A percentile compares a stretch with the other conserved stretches of the same genome.
These are phyloP conservation scores for Talaromyces nanjingensis DNA, from an alignment of 495 filamentous ascomycete genomes.

Conservation along the genomic window DNA sequence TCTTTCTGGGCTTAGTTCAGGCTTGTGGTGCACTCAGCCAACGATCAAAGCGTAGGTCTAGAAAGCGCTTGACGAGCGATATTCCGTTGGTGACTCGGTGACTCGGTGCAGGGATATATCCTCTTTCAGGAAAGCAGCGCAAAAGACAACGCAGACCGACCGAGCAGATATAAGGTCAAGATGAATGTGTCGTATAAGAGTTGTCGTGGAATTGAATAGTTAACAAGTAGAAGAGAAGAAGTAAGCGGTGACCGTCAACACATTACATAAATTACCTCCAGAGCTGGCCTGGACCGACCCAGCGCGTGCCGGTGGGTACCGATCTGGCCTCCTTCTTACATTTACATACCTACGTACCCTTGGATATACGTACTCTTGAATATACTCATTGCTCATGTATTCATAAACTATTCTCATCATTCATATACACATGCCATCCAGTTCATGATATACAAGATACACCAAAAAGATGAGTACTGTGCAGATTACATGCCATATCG, in stretches of 20 bases:
- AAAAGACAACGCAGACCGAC: neutral
- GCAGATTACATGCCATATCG: neutral
- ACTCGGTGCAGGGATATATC: neutral
- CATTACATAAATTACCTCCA: neutral
- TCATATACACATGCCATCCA: neutral
- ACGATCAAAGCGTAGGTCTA: neutral
- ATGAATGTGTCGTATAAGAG: neutral
- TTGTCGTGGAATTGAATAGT: neutral
- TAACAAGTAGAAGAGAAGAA: neutral
- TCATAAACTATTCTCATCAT: neutral
- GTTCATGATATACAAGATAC: neutral
- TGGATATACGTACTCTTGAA: too few species aligned
- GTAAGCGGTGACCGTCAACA: neutral
- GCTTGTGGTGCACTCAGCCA: neutral
- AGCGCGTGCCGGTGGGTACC: neutral
- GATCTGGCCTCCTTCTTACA: neutral
- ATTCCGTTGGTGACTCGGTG: neutral
- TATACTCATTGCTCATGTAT: too few species aligned
- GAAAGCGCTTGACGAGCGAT: conserved; percentile 1
- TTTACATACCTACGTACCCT: neutral
- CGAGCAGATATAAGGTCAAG: neutral
- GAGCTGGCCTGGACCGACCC: neutral
- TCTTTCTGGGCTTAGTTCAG: neutral
- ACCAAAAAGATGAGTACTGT: neutral
- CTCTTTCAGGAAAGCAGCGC: neutral